Conservation (phyloP, 1,284 basidiomycete genomes). For the Sanguinoderma infundibulare region DNA sequence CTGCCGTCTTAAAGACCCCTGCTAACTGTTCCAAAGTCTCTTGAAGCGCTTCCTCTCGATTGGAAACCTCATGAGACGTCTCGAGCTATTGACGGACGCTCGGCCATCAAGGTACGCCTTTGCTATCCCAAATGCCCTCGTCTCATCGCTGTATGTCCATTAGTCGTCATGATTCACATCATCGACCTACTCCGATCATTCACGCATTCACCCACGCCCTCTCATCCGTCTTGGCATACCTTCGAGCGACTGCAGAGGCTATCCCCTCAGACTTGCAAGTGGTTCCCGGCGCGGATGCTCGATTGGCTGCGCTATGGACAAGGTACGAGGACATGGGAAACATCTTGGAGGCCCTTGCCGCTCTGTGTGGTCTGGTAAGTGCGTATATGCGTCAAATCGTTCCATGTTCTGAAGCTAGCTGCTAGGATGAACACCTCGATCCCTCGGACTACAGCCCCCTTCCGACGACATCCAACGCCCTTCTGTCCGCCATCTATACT, state of each 20-base stretch:
- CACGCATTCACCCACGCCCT: slow-evolving; percentile 71
- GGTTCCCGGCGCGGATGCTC: slow-evolving; percentile 17
- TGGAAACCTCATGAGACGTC: slow-evolving; percentile 65
- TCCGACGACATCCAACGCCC: slow-evolving; percentile 40
- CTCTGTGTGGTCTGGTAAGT: slow-evolving; percentile 61
- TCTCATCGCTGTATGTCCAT: not conserved
- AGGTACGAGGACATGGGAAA: slow-evolving; percentile 56
- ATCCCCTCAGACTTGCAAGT: slow-evolving; percentile 4
- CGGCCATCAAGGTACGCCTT: slow-evolving; percentile 48
- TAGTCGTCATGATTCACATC: not conserved
- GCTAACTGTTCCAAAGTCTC: slow-evolving; percentile 43
- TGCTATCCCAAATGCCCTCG: not conserved
- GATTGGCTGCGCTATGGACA: slow-evolving; percentile 53
- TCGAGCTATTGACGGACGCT: slow-evolving; percentile 55
- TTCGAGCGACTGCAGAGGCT: slow-evolving; percentile 40
- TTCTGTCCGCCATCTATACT: slow-evolving; percentile 60
- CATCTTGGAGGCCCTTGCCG: slow-evolving; percentile 52
- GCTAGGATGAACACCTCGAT: slow-evolving; percentile 43
- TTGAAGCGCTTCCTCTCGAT: slow-evolving; percentile 64
- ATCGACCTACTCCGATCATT: slow-evolving; percentile 52
- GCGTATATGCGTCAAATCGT: not conserved
- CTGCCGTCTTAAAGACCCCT: not conserved
- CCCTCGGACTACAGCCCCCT: slow-evolving; percentile 49
- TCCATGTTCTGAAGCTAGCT: not conserved
- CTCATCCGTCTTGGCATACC: slow-evolving; percentile 54